Evolutionary conservation across 176 grass and related monocot species (phyloP).

Genomic region (Carex kokanica): DNA sequence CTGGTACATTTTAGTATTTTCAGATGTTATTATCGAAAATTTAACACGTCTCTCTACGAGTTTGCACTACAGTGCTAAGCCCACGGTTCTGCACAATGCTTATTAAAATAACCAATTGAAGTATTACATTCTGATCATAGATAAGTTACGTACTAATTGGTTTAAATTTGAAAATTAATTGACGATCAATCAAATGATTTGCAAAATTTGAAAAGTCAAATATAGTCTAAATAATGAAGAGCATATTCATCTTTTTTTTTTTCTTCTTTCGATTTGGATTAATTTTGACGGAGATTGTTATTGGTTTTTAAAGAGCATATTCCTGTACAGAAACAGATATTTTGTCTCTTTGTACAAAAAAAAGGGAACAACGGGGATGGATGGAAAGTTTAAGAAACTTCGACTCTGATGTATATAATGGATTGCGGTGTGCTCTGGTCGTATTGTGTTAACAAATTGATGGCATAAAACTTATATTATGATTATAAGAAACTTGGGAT

Average conservation of each 20-base stretch:
- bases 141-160: background rate
- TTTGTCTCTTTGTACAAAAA: background rate
- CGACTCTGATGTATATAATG: too few relatives aligned
- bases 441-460: background rate
- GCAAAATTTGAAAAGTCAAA: too few relatives aligned
- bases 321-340: background rate
- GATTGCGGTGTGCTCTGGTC: background rate
- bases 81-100: too few relatives aligned
- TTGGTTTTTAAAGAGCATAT: background rate
- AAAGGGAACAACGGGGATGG: background rate
- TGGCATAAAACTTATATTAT: background rate
- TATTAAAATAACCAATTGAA: too few relatives aligned
- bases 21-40: too few relatives aligned
- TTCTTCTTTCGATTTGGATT: background rate
- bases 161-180: background rate
- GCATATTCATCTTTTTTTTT: background rate
- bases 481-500: background rate
- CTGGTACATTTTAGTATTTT: too few relatives aligned
- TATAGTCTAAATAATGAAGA: background rate
- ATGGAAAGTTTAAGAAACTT: background rate
- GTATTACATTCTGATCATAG: background rate
- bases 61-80: too few relatives aligned
- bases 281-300: background rate
- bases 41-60: too few relatives aligned
- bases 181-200: background rate